Conservation (phyloP, 177 flowering plant genomes). For the Vitis hybrid region DNA sequence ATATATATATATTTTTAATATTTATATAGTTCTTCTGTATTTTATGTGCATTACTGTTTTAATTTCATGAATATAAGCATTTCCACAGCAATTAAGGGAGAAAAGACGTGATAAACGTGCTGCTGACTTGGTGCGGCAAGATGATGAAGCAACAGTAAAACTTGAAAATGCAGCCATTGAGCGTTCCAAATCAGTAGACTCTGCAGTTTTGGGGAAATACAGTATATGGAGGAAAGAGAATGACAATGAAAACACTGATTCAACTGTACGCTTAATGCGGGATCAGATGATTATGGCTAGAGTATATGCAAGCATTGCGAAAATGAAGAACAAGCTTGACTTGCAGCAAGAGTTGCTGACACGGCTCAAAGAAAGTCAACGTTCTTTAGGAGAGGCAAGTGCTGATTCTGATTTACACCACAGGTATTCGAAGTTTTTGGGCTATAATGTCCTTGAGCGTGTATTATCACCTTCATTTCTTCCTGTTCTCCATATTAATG, state of each 20-base stretch:
- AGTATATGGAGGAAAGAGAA: constrained; percentile 91
- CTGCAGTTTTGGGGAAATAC: constrained; percentile 91
- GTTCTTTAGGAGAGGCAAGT: constrained; percentile 77
- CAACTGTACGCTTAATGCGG: constrained; percentile 82
- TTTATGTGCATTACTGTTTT: background rate
- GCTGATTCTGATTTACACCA: constrained; percentile 81
- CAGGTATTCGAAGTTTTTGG: constrained; percentile 42
- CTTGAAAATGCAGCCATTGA: constrained; percentile 97
- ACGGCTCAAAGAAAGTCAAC: constrained; percentile 87
- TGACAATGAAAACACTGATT: constrained; percentile 89
- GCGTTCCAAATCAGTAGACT: constrained; percentile 89
- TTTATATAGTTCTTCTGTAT: background rate
- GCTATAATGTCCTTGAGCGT: background rate
- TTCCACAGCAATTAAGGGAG: constrained; percentile 73
- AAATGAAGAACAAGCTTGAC: constrained; percentile 68
- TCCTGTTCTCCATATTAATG: constrained; percentile 1
- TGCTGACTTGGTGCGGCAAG: constrained; percentile 61
- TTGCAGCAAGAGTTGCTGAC: constrained; percentile 59
- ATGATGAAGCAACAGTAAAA: constrained; percentile 70
- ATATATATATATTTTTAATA: too few species aligned
- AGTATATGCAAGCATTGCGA: constrained; percentile 84
- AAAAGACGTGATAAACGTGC: constrained; percentile 77
- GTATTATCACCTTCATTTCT: constrained; percentile 5
- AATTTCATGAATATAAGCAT: constrained; percentile 1
- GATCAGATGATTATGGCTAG: constrained; percentile 96